Evolutionary conservation across 1,284 basidiomycete genomes (phyloP).

Genomic region (Apiotrichum domesticum): DNA sequence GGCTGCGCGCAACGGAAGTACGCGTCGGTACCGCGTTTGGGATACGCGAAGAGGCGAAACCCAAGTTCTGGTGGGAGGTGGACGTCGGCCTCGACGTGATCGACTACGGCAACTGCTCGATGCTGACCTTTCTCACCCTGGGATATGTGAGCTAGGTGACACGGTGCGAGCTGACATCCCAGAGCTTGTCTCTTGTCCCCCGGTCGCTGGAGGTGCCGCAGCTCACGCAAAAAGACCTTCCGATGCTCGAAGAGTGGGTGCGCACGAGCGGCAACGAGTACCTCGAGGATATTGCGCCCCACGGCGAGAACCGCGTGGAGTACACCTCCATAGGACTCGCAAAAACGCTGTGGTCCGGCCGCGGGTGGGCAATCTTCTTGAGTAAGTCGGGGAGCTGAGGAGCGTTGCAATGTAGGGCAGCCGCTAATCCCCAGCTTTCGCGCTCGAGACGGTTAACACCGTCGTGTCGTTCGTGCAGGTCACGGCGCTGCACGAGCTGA

Average conservation of each 20-base stretch:
- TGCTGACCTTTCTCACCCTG: conserved; percentile 38
- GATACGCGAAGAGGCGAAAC: conserved; percentile 10
- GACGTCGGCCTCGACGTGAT: conserved; percentile 24
- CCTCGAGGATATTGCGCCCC: conserved; percentile 6
- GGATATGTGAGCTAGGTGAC: conserved; percentile 30
- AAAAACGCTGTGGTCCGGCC: conserved; percentile 29
- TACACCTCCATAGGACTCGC: conserved; percentile 27
- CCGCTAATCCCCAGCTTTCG: conserved; percentile 21
- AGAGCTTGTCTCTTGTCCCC: conserved; percentile 28
- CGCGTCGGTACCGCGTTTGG: conserved; percentile 37
- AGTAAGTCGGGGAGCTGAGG: conserved; percentile 19
- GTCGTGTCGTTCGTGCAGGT: conserved; percentile 32
- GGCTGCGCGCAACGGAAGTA: conserved; percentile 27
- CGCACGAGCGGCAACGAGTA: conserved; percentile 17
- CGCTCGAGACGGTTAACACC: conserved; percentile 27
- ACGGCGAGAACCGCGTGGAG: conserved; percentile 13
- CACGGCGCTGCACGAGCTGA: conserved; percentile 38
- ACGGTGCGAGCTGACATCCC: conserved; percentile 1
- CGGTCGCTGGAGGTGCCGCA: conserved; percentile 25
- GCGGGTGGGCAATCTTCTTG: conserved; percentile 24
- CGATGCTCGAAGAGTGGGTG: conserved; percentile 34
- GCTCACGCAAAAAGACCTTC: conserved; percentile 35
- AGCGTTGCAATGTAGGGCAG: too few species aligned
- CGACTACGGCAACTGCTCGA: conserved; percentile 38
- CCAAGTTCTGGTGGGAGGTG: conserved; percentile 8